These are phyloP conservation scores for Panaeolus papilionaceus DNA, from an alignment of 768 basidiomycete species.

Conservation along the genomic window DNA sequence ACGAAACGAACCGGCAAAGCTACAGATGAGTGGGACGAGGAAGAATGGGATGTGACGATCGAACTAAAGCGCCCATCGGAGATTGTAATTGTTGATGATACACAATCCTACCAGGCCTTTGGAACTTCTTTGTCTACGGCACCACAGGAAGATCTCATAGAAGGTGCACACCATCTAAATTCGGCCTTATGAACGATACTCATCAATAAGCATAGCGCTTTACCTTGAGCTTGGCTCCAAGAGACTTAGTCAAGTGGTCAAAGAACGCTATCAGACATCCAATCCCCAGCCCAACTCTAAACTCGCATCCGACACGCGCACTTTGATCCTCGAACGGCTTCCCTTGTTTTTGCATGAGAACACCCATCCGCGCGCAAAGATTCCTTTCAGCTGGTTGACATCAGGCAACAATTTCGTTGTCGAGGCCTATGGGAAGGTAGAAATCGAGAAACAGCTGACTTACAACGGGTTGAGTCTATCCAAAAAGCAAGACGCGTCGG, in stretches of 20 bases:
- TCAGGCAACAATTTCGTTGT: constrained; percentile 71
- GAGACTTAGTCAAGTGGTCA: constrained; percentile 73
- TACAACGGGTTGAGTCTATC: constrained; percentile 55
- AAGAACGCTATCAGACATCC: constrained; percentile 75
- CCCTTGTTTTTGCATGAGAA: constrained; percentile 94
- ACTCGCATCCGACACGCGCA: constrained; percentile 56
- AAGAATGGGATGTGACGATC: constrained; percentile 75
- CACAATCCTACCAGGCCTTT: constrained; percentile 80
- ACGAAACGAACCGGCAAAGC: constrained; percentile 40
- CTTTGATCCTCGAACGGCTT: constrained; percentile 79
- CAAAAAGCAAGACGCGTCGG: constrained; percentile 73
- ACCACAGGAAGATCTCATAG: constrained; percentile 90
- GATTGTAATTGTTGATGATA: constrained; percentile 88
- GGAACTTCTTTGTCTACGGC: constrained; percentile 77
- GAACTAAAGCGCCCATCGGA: constrained; percentile 73
- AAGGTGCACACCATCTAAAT: constrained; percentile 52
- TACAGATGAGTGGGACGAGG: constrained; percentile 62
- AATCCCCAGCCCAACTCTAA: constrained; percentile 56
- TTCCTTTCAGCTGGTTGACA: constrained; percentile 73
- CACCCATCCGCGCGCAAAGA: constrained; percentile 63
- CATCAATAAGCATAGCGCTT: constrained; percentile 54
- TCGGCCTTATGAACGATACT: constrained; percentile 11
- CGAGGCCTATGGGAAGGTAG: constrained; percentile 67
- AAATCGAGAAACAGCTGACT: constrained; percentile 64
- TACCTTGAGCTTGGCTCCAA: constrained; percentile 80